These are phyloP conservation scores for Yarrowia sp. DNA, from an alignment of 805 yeast genomes.

Conservation along the genomic window DNA sequence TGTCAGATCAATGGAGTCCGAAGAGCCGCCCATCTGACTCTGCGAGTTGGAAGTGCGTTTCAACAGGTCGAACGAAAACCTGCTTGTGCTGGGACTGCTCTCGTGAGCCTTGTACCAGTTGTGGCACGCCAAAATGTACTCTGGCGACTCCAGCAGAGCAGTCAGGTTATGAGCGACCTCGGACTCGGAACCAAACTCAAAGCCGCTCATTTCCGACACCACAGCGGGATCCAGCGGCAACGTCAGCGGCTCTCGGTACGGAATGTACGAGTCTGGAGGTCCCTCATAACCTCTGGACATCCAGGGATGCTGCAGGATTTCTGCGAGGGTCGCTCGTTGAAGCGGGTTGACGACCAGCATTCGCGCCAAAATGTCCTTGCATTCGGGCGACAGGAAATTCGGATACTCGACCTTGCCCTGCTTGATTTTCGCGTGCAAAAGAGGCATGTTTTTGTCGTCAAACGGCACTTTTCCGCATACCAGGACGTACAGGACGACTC, in stretches of 20 bases:
- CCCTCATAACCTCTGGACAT: constrained; percentile 86
- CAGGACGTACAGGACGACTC: constrained; percentile 91
- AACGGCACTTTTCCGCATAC: constrained; percentile 99
- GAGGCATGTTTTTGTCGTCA: constrained; percentile 92
- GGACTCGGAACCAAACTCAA: constrained; percentile 78
- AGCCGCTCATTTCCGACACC: constrained; percentile 73
- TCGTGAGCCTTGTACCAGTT: constrained; percentile 60
- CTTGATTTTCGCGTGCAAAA: constrained; percentile 91
- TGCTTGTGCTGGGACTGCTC: neutral
- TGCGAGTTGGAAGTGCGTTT: constrained; percentile 40
- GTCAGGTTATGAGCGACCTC: constrained; percentile 64
- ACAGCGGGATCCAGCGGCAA: constrained; percentile 72
- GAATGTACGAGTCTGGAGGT: constrained; percentile 71
- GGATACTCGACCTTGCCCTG: constrained; percentile 94
- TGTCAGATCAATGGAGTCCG: constrained; percentile 16
- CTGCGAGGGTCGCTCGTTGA: constrained; percentile 78
- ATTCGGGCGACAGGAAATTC: constrained; percentile 75
- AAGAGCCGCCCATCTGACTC: constrained; percentile 32
- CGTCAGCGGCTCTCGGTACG: constrained; percentile 75
- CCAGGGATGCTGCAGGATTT: constrained; percentile 92
- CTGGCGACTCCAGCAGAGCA: constrained; percentile 64
- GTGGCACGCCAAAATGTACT: constrained; percentile 66
- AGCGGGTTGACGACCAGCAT: constrained; percentile 92
- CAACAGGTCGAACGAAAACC: constrained; percentile 40
- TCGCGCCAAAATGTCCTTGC: constrained; percentile 76